Conservation (phyloP, 768 basidiomycete genomes). For the Tylopilus felleus region DNA sequence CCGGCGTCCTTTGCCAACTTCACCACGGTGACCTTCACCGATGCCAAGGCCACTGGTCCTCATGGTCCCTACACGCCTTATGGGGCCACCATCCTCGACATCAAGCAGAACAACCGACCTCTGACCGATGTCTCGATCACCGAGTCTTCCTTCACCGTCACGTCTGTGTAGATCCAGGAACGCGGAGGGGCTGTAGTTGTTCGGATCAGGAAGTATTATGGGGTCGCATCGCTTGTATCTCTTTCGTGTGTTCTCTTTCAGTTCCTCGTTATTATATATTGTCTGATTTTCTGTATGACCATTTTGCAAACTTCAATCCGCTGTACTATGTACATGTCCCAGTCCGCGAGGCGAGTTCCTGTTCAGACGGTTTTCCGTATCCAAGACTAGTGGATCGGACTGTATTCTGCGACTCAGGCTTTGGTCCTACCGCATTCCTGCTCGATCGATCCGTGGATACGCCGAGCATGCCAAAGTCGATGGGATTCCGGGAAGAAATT, state of each 20-base stretch:
- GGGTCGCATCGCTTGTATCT: neutral
- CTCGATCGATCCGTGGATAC: too few species aligned
- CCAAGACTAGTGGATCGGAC: too few species aligned
- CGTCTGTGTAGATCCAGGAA: neutral
- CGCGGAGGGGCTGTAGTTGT: neutral
- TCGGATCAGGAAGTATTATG: neutral
- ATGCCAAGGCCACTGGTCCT: neutral
- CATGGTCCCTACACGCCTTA: neutral
- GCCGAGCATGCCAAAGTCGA: too few species aligned
- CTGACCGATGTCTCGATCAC: neutral
- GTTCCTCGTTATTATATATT: neutral
- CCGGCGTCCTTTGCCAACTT: neutral
- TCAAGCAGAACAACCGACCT: neutral
- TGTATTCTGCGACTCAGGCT: too few species aligned
- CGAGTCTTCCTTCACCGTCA: neutral
- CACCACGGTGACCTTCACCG: neutral
- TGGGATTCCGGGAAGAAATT: too few species aligned
- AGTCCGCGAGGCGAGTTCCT: too few species aligned
- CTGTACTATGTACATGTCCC: too few species aligned
- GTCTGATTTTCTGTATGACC: neutral
- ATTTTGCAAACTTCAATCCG: neutral
- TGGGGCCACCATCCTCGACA: neutral
- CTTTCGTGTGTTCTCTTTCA: neutral
- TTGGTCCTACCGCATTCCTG: too few species aligned
- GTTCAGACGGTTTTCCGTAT: too few species aligned